phyloP scores from a whole-genome alignment of 352 stramenopile genomes.

The Achlya hypogyna region DNA sequence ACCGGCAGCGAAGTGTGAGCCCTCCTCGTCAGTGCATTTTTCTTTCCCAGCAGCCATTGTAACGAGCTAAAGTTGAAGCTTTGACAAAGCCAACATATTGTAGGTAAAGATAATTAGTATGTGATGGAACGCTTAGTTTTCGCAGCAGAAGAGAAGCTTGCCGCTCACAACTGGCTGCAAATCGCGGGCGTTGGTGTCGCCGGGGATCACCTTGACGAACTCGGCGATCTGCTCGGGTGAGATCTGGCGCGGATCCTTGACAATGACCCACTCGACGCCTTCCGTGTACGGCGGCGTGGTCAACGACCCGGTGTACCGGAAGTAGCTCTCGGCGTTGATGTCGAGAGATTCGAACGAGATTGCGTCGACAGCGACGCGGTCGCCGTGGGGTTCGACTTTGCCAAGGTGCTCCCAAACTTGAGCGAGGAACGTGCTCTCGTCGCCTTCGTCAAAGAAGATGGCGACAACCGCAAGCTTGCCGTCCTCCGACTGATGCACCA shows the following conservation, averaged over 20 bases:
- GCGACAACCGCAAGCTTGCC: constrained; percentile 43
- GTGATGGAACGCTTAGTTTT: neutral
- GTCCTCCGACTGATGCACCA: constrained; percentile 55
- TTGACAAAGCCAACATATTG: too few species aligned
- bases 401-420: constrained; percentile 51
- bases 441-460: constrained; percentile 45
- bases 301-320: constrained; percentile 51
- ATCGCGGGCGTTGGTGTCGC: constrained; percentile 37
- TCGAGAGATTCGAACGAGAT: constrained; percentile 29
- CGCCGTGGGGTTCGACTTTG: constrained; percentile 22
- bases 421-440: constrained; percentile 44
- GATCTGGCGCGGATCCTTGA: constrained; percentile 36
- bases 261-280: constrained; percentile 59
- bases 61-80: too few species aligned
- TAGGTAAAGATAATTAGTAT: neutral
- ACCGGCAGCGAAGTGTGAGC: too few species aligned
- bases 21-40: too few species aligned
- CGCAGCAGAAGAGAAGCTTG: constrained; percentile 18
- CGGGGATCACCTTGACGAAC: constrained; percentile 35
- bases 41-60: too few species aligned
- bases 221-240: constrained; percentile 40
- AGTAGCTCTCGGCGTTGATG: constrained; percentile 34
- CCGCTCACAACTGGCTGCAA: constrained; percentile 30
- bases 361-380: constrained; percentile 26
- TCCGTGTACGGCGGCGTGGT: constrained; percentile 70